Evolutionary conservation across 305 asterid species (phyloP).

Genomic region (Fraxinus baroniana): DNA sequence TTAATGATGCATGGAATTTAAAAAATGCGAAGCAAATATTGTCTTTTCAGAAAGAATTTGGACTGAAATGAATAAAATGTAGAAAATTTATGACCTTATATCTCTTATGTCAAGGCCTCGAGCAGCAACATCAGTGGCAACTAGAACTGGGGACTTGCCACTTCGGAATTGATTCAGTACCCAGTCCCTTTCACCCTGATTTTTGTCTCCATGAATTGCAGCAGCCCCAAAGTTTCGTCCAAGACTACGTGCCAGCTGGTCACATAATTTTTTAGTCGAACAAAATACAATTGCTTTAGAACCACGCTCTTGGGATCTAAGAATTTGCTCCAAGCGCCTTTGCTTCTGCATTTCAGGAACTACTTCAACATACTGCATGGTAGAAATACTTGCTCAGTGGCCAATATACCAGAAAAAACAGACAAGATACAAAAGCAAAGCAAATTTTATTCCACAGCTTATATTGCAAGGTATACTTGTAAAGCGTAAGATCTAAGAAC

Average conservation of each 20-base stretch:
- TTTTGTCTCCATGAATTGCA: slow-evolving; percentile 97
- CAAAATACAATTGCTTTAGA: slow-evolving; percentile 81
- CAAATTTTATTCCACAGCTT: neutral
- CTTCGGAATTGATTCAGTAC: slow-evolving; percentile 85
- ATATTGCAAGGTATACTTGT: neutral
- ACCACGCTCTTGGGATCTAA: slow-evolving; percentile 87
- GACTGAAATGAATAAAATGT: neutral
- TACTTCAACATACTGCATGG: slow-evolving; percentile 75
- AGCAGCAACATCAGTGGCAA: slow-evolving; percentile 99
- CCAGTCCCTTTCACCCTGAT: slow-evolving; percentile 93
- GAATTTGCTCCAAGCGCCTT: slow-evolving; percentile 90
- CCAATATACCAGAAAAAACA: neutral
- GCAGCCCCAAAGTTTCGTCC: slow-evolving; percentile 89
- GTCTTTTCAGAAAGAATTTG: neutral
- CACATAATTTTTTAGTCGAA: slow-evolving; percentile 91
- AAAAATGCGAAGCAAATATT: neutral
- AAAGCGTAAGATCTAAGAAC: neutral
- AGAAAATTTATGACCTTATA: slow-evolving; percentile 56
- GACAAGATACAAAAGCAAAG: neutral
- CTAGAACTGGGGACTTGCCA: slow-evolving; percentile 83
- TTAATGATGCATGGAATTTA: neutral
- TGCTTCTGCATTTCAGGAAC: slow-evolving; percentile 94
- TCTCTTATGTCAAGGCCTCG: slow-evolving; percentile 94
- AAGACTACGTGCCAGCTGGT: slow-evolving; percentile 74
- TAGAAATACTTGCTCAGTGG: neutral